Evolutionary conservation across 1,139 yeast genomes (phyloP), one percentile per base, ranked within the genome.

Genomic region (Wickerhamomyces sp.): DNA sequence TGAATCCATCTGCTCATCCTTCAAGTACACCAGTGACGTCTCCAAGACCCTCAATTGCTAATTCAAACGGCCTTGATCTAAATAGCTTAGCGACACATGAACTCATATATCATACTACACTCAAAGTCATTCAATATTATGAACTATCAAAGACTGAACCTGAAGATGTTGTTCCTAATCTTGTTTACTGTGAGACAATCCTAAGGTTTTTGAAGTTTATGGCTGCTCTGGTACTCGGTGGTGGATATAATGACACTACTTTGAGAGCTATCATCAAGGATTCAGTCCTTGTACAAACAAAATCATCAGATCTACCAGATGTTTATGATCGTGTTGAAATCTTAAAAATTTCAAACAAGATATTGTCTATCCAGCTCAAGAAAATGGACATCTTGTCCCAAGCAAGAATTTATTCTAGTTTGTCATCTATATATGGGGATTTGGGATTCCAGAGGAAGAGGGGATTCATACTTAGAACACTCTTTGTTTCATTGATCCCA

Each of bases 81-180:
- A 60, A 58, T 6, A 55, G 48, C 7, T 45, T 59, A 2, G 57
- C 63, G 33, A 42, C 63, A 14, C 67, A 82, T 1, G 84, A 80
- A 35, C 62, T 85, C 18, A 62, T 88, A 8, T 74, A 77, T 9
- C 69, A 69, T 18, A 62, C 80, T 7, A 68, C 75, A 26, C 69
- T 69, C 27, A 79, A 79, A 46, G 74, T 77, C 1, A 61, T 84
- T 13, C 69, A 71, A 31, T 80, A 69, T 56, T 89, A 83, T 62
- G 81, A 81, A 37, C 58, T 73, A 37, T 81, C 94, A 34, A 72
- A 80, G 11, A 63, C 69, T 33, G 81, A 79, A 46, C 71, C 75
- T 14, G 90, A 83, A 49, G 95, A 91, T 54, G 78, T 79, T 55
- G 91, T 85, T 0, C 98, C 98, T 0, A 93, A 84, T 51, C 65